Conservation (phyloP, 164 flowering plant genomes). For the Akebia trifoliata region DNA sequence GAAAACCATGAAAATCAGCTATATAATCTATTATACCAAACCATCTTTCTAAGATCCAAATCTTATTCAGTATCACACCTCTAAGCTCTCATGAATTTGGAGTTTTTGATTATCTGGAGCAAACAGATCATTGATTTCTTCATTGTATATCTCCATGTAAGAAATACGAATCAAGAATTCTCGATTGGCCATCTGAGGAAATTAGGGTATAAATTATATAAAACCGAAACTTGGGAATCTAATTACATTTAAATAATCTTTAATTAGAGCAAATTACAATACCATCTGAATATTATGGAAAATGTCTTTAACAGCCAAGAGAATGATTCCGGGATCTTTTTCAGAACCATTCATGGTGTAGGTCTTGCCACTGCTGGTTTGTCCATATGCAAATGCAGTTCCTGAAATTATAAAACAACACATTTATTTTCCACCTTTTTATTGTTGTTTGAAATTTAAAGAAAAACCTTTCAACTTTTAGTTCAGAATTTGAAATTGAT, state of each 20-base stretch:
- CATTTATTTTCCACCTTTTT: not conserved
- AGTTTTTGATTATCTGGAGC: slow-evolving; percentile 77
- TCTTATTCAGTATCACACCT: slow-evolving; percentile 35
- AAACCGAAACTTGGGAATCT: not conserved
- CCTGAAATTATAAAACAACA: slow-evolving; percentile 30
- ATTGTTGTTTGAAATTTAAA: not conserved
- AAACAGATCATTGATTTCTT: slow-evolving; percentile 92
- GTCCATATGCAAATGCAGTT: slow-evolving; percentile 94
- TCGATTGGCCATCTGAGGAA: slow-evolving; percentile 48
- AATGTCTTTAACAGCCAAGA: slow-evolving; percentile 56
- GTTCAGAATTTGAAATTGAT: not conserved
- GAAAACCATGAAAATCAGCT: slow-evolving; percentile 16
- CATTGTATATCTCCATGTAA: slow-evolving; percentile 97
- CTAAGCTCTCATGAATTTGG: slow-evolving; percentile 93
- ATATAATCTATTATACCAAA: not conserved
- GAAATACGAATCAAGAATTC: slow-evolving; percentile 92
- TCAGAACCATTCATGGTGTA: slow-evolving; percentile 88
- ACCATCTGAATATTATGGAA: slow-evolving; percentile 59
- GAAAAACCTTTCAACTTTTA: not conserved
- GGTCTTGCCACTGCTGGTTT: slow-evolving; percentile 94
- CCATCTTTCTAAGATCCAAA: not conserved
- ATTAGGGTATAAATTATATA: slow-evolving; percentile 6
- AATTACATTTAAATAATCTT: not conserved
- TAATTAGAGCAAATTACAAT: not conserved
- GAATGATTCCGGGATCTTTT: slow-evolving; percentile 74